Conservation (phyloP, 2,329 filamentous ascomycete species). For the Colletotrichum sp. region DNA sequence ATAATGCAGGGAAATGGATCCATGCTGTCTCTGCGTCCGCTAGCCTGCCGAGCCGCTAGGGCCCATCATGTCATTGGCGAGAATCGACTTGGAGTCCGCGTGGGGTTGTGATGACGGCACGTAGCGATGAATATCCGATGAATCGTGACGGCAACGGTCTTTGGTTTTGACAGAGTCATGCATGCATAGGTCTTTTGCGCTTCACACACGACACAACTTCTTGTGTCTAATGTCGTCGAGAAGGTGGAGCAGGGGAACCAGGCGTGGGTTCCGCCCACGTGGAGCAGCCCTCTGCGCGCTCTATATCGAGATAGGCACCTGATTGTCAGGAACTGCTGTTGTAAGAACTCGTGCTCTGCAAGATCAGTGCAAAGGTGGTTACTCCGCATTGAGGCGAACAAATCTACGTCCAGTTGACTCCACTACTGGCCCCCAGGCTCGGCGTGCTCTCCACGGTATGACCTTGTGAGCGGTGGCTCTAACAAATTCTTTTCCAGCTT, state of each 20-base stretch:
- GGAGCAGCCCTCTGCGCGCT: background rate
- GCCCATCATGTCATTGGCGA: conserved; percentile 4
- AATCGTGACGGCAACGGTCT: background rate
- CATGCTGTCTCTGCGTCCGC: background rate
- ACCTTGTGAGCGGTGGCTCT: background rate
- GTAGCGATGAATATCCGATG: background rate
- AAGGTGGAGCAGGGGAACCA: background rate
- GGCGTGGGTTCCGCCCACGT: background rate
- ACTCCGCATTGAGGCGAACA: background rate
- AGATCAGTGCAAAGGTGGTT: background rate
- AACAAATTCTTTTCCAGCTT: background rate
- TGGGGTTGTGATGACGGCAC: background rate
- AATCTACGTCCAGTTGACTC: background rate
- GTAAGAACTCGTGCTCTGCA: background rate
- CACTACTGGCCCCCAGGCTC: background rate
- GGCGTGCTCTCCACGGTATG: background rate
- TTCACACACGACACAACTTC: background rate
- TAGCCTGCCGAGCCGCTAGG: background rate
- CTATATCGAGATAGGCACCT: background rate
- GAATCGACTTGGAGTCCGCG: background rate
- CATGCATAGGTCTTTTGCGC: background rate
- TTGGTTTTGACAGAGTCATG: background rate
- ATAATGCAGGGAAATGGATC: background rate
- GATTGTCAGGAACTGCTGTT: background rate
- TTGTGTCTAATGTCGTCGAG: background rate